Evolutionary conservation across 2,329 filamentous ascomycete genomes (phyloP).

Genomic region (Chaetomium strumarium): DNA sequence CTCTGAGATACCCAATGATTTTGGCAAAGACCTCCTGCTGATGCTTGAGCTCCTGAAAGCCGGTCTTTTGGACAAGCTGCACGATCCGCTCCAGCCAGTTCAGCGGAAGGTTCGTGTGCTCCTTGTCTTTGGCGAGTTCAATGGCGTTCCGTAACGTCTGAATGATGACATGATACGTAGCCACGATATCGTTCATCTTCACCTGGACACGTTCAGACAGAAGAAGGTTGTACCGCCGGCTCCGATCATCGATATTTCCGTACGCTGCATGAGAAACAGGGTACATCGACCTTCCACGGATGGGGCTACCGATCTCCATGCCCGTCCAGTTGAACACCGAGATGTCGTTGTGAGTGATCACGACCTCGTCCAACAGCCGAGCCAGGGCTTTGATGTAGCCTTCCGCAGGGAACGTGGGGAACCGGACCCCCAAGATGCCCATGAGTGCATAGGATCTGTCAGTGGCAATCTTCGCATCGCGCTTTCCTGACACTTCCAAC

Average conservation of each 20-base stretch:
- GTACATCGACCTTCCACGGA: slow-evolving; percentile 30
- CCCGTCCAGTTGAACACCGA: slow-evolving; percentile 33
- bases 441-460: slow-evolving; percentile 31
- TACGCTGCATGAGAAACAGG: slow-evolving; percentile 28
- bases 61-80: slow-evolving; percentile 15
- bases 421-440: slow-evolving; percentile 30
- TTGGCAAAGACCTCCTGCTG: slow-evolving; percentile 23
- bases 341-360: slow-evolving; percentile 29
- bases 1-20: slow-evolving; percentile 25
- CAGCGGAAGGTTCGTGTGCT: slow-evolving; percentile 24
- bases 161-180: slow-evolving; percentile 25
- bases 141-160: slow-evolving; percentile 25
- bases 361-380: slow-evolving; percentile 28
- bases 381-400: slow-evolving; percentile 29
- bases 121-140: slow-evolving; percentile 24
- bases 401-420: slow-evolving; percentile 29
- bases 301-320: slow-evolving; percentile 28
- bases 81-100: slow-evolving; percentile 26
- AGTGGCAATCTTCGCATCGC: slow-evolving; percentile 25
- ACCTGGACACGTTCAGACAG: slow-evolving; percentile 22
- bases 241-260: slow-evolving; percentile 19
- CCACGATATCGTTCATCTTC: slow-evolving; percentile 25
- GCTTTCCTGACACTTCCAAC: slow-evolving; percentile 25
- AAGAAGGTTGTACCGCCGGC: slow-evolving; percentile 22
- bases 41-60: slow-evolving; percentile 20